Conservation (phyloP, 805 yeast genomes). For the Kazachstania taianensis region DNA sequence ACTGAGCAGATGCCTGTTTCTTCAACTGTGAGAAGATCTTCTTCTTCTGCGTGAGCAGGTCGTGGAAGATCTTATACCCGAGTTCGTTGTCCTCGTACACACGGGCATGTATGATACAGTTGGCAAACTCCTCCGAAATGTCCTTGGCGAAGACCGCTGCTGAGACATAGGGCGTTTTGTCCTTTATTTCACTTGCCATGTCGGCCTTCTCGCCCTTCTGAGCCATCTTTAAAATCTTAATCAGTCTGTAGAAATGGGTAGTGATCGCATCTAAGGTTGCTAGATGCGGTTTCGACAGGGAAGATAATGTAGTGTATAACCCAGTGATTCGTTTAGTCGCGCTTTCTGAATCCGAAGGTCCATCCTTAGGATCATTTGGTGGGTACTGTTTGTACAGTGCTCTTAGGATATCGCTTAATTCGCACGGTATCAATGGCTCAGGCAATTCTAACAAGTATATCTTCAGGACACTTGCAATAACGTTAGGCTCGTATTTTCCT, state of each 20-base stretch:
- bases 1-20: conserved; percentile 11
- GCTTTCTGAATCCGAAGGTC: conserved; percentile 3
- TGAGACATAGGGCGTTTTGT: conserved; percentile 11
- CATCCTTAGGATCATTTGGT: conserved; percentile 14
- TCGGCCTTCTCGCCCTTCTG: conserved; percentile 12
- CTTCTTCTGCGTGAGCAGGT: conserved; percentile 50
- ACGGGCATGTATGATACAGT: conserved; percentile 39
- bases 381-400: conserved; percentile 51
- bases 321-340: conserved; percentile 43
- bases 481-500: conserved; percentile 38
- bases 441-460: conserved; percentile 73
- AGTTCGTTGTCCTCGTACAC: conserved; percentile 48
- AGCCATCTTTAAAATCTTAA: conserved; percentile 41
- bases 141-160: conserved; percentile 32
- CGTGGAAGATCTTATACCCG: conserved; percentile 49
- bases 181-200: background rate
- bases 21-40: conserved; percentile 57
- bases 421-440: conserved; percentile 58
- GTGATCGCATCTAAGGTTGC: conserved; percentile 76
- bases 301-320: conserved; percentile 52
- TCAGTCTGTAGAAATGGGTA: conserved; percentile 61
- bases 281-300: conserved; percentile 58
- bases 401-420: conserved; percentile 55
- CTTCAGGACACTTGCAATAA: conserved; percentile 59
- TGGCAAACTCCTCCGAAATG: conserved; percentile 60